phyloP scores from a whole-genome alignment of 805 yeast genomes.

The Lachancea kluyveri region DNA sequence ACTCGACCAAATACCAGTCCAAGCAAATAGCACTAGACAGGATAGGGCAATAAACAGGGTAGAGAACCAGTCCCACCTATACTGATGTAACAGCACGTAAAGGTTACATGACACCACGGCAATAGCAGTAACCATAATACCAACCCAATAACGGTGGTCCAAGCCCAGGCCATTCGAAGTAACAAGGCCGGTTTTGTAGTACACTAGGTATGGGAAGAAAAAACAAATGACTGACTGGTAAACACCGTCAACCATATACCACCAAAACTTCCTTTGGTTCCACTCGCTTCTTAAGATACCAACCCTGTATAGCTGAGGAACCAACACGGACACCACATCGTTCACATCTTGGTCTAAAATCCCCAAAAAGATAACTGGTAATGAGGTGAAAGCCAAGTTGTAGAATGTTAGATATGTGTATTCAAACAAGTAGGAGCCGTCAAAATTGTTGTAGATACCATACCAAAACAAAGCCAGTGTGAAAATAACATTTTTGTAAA shows the following conservation, averaged over 20 bases:
- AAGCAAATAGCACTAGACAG: constrained; percentile 53
- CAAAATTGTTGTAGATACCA: constrained; percentile 67
- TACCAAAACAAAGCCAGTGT: constrained; percentile 74
- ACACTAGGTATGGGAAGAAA: constrained; percentile 64
- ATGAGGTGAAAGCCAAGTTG: constrained; percentile 75
- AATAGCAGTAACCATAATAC: constrained; percentile 59
- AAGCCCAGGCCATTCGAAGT: constrained; percentile 49
- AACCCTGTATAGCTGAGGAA: constrained; percentile 67
- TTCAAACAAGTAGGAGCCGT: constrained; percentile 75
- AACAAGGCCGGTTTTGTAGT: constrained; percentile 37
- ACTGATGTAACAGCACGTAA: constrained; percentile 60
- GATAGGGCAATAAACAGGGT: constrained; percentile 50
- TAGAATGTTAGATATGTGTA: constrained; percentile 76
- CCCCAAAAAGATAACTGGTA: constrained; percentile 74
- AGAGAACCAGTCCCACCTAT: constrained; percentile 79
- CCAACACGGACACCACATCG: constrained; percentile 59
- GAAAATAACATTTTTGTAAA: constrained; percentile 73
- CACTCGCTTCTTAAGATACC: constrained; percentile 73
- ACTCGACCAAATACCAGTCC: constrained; percentile 81
- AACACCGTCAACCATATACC: constrained; percentile 71
- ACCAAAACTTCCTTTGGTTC: constrained; percentile 59
- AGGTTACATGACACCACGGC: constrained; percentile 62
- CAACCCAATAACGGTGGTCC: constrained; percentile 72
- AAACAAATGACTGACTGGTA: constrained; percentile 70
- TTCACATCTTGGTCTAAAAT: constrained; percentile 77